Evolutionary conservation across 1,284 basidiomycete genomes (phyloP).

Genomic region (Ganoderma resinaceum): DNA sequence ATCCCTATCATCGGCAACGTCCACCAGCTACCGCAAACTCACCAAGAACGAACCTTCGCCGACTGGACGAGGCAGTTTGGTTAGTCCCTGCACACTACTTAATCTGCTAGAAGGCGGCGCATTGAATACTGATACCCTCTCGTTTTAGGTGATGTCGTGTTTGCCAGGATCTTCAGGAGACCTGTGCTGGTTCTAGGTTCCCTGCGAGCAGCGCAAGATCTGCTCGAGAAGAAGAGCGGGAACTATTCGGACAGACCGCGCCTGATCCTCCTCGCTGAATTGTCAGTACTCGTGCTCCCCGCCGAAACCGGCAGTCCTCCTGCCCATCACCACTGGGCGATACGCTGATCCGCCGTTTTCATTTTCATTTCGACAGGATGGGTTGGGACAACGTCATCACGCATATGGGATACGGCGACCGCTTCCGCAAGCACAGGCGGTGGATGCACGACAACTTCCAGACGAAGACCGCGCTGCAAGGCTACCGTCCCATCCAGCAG

Average conservation of each 20-base stretch:
- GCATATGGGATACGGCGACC: slow-evolving; percentile 37
- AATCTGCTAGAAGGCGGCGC: slow-evolving; percentile 36
- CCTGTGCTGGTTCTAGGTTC: slow-evolving; percentile 34
- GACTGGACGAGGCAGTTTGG: slow-evolving; percentile 39
- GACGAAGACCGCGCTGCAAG: slow-evolving; percentile 29
- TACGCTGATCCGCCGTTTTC: slow-evolving; percentile 23
- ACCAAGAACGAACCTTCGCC: slow-evolving; percentile 49
- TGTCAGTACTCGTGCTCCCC: slow-evolving; percentile 29
- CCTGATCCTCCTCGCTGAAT: slow-evolving; percentile 36
- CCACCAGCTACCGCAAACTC: slow-evolving; percentile 49
- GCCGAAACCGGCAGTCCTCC: not conserved
- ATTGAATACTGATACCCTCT: slow-evolving; percentile 35
- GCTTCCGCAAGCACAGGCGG: slow-evolving; percentile 39
- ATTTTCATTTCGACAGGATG: slow-evolving; percentile 33
- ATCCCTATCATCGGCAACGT: slow-evolving; percentile 57
- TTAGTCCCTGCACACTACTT: slow-evolving; percentile 17
- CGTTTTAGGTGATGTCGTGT: slow-evolving; percentile 43
- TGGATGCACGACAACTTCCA: slow-evolving; percentile 41
- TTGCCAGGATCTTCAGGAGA: slow-evolving; percentile 44
- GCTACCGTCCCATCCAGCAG: slow-evolving; percentile 35
- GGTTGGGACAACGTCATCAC: slow-evolving; percentile 37
- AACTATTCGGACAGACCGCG: slow-evolving; percentile 54
- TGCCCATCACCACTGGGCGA: not conserved
- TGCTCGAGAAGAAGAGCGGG: slow-evolving; percentile 59
- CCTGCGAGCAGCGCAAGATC: slow-evolving; percentile 57